Base-by-base conservation (phyloP, 176 grass and related monocot species). In the Musa itinerans region DNA sequence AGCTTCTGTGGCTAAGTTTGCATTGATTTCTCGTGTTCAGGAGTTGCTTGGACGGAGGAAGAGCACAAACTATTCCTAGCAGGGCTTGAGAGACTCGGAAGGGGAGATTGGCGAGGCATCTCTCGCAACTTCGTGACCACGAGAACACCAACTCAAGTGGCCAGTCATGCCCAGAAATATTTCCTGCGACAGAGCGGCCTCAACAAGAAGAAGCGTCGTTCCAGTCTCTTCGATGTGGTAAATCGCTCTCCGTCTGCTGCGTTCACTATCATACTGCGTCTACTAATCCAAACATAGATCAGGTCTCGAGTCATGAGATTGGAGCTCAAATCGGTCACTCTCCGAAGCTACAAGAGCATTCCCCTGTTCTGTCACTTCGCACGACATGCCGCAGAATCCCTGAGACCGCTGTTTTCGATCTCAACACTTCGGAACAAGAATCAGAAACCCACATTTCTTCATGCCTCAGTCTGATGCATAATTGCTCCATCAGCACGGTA, bases 151-250 rank as follows among this genome's bases (percentile, higher is more conserved):
- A 96, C 89, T 22, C 93, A 96, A 81, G 93, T 96, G 2, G 93
- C 93, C 50, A 96, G 93, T 83, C 93, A 96, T 59, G 93, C 93
- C 2, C 93, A 96, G 85, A 96, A 96, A 71, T 92, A 92, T 73
- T 96, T 96, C 83, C 89, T 96, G 14, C 76, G 93, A 61, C 93
- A 90, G 81, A 96, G 71, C 75, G 86, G 87, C 64, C 72, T 76
- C 59, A 86, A 81, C 61, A 83, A 84, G 78, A 96, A 92, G 89
- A 96, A 92, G 79, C 93, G 93, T 14, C 93, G 93, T 0, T 96
- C 83, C 19, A 96, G 93, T 73, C 89, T 96, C 24, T 92, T 96
- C n/a, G 89, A 96, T 83, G 88, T 92, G 89, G 89, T 88, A 85
- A 24, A 69, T 9, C 17, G 2, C 10, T 11, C 11, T 69, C 65